Conservation (phyloP, 495 filamentous ascomycete species). For the Cercophora newfieldiana region DNA sequence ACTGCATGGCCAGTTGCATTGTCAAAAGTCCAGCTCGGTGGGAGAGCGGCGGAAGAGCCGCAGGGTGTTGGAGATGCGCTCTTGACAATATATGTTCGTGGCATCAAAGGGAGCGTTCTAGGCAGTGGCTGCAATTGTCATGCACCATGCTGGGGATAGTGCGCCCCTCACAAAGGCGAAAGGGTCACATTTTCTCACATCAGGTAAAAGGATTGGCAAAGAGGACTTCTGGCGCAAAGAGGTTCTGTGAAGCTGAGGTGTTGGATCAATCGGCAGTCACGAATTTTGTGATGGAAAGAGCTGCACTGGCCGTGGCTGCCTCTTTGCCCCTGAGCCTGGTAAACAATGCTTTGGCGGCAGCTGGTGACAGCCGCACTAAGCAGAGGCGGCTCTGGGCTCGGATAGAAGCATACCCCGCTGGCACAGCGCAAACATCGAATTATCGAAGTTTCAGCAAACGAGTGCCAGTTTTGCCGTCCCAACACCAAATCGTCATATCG, state of each 20-base stretch:
- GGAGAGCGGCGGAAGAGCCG: background rate
- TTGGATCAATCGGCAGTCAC: too few relatives aligned
- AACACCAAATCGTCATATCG: conserved; percentile 16
- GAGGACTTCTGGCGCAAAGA: too few relatives aligned
- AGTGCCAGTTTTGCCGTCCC: background rate
- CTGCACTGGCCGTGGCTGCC: background rate
- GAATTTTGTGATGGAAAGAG: background rate
- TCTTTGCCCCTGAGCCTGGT: background rate
- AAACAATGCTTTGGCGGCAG: background rate
- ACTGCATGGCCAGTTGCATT: background rate
- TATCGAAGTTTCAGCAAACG: background rate
- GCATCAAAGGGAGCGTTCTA: background rate
- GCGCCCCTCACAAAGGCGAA: background rate
- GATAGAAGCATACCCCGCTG: background rate
- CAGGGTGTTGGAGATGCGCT: background rate
- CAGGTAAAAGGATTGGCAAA: background rate
- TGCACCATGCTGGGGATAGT: background rate
- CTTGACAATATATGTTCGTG: background rate
- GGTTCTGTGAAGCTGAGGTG: too few relatives aligned
- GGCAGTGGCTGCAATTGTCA: background rate
- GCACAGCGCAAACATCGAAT: background rate
- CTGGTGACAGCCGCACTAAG: background rate
- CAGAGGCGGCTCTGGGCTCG: too few relatives aligned
- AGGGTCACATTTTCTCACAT: background rate
- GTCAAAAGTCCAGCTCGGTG: too few relatives aligned